Evolutionary conservation across 371 early-diverging fungal genomes (phyloP), one percentile per base, ranked within the genome.

Genomic region (Mortierella sp.): DNA sequence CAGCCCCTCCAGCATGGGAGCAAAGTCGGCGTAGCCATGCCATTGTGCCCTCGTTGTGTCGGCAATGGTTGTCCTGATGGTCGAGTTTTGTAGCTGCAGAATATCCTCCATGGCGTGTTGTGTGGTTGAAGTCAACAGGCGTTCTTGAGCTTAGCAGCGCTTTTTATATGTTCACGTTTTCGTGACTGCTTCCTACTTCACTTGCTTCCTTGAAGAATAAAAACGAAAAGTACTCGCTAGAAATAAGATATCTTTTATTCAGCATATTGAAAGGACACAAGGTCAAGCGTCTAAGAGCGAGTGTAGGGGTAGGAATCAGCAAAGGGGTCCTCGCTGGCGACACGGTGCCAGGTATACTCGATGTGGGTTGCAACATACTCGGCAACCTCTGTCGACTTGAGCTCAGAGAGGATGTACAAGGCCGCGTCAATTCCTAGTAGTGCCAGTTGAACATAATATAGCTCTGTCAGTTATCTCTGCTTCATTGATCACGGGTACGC

Each of bases 271-370:
- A n/a, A 10, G 26, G 59, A 59, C 26, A 14, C 69, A 69, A 13
- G 55, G n/a, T 26, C 46, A 8, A 14, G 2, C n/a, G 1, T 6
- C 59, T 59, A 72, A 11, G 77, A 72, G 70, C 75, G 75, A 21
- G 76, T 74, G 64, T 61, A 82, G 28, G 82, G 82, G 71, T 86
- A 86, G 73, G 70, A 64, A 59, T 86, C 87, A 26, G 82, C 80
- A 51, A 86, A 86, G 28, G 86, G 86, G 69, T 86, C 86, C 21
- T 79, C 82, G 21, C 70, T 64, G 16, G 86, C 79, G 24, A 71
- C 70, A 10, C 55, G 76, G 67, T 86, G 86, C 82, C 86, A 82
- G 19, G 86, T 72, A 31, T 86, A 86, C 75, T 86, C 86, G 55
- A 86, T 82, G 4, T 72, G 10, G 1, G 28, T 72, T 26, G 86